Base-by-base conservation (phyloP, 1,284 basidiomycete species). In the Wolfiporia cocos region DNA sequence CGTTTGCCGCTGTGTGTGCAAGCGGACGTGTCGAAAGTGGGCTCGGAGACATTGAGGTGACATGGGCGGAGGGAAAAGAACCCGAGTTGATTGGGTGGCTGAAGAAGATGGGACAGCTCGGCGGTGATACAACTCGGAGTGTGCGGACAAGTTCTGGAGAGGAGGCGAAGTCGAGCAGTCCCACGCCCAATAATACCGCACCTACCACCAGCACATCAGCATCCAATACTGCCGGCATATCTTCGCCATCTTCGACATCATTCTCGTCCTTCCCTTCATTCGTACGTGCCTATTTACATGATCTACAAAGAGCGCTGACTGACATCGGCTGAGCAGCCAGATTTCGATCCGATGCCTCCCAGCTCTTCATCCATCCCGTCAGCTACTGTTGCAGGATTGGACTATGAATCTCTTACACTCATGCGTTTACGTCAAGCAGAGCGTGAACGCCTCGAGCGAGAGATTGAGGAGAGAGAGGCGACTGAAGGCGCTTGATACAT, bases 361-460 rank as follows among this genome's bases (percentile, higher is more conserved):
- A 4, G 15, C 5, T 33, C 22, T 44, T 21, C 37, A 55, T 6
- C 50, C 64, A 18, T 51, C 58, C 15, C 40, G 12, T 46, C 50
- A n/a, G 46, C 57, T 34, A 36, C 62, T 1, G 42, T 50, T 4
- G 55, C 66, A 3, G 78, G 76, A 0, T 54, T 85, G 17, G 85
- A 92, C 53, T 91, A 82, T 43, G 90, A 92, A 62, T 81, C 84
- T 12, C 61, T 90, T 41, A 92, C 88, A 2, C 68, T 93, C 31
- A 76, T 92, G 69, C 75, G 85, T 5, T 73, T 92, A 63, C 72
- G 89, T 23, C 86, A 92, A 57, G 81, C 86, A 3, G 87, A 89
- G 56, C 71, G 82, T 26, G 85, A 82, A 48, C 68, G 82, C 34
- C 57, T 92, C 22, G 89, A 88, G 53, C 71, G 77, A 48, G 84